Conservation (phyloP, 352 stramenopile species). For the Aphanomyces stellatus region DNA sequence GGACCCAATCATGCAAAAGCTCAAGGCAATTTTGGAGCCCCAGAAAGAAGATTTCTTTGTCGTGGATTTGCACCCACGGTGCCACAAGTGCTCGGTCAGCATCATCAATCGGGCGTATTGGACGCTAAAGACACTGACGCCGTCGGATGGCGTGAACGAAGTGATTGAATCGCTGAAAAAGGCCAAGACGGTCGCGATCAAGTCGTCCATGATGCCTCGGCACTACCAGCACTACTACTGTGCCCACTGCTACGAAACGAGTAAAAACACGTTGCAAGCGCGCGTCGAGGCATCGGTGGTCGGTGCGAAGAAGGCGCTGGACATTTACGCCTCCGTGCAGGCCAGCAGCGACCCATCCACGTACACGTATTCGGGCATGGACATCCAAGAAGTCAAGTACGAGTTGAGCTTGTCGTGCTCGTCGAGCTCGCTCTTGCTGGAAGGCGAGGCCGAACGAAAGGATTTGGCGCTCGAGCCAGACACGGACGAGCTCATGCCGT, state of each 20-base stretch:
- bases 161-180: slow-evolving; percentile 78
- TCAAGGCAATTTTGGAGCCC: slow-evolving; percentile 96
- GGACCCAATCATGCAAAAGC: slow-evolving; percentile 96
- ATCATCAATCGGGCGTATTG: slow-evolving; percentile 84
- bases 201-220: slow-evolving; percentile 53
- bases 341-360: neutral
- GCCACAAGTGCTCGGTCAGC: slow-evolving; percentile 78
- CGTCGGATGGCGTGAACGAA: slow-evolving; percentile 52
- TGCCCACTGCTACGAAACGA: slow-evolving; percentile 49
- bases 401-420: slow-evolving; percentile 48
- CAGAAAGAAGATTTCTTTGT: slow-evolving; percentile 99
- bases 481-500: slow-evolving; percentile 94
- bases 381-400: slow-evolving; percentile 79
- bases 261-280: slow-evolving; percentile 66
- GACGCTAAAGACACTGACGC: slow-evolving; percentile 63
- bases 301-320: slow-evolving; percentile 52
- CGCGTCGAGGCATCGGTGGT: slow-evolving; percentile 59
- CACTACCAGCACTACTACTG: slow-evolving; percentile 85
- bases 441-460: slow-evolving; percentile 32
- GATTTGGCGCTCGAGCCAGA: slow-evolving; percentile 28
- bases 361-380: slow-evolving; percentile 35
- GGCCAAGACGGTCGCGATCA: slow-evolving; percentile 40
- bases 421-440: slow-evolving; percentile 17
- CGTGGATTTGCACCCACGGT: slow-evolving; percentile 88
- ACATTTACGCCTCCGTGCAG: slow-evolving; percentile 28